phyloP scores from a whole-genome alignment of 1,139 yeast species.

The Arxiozyma telluris region DNA sequence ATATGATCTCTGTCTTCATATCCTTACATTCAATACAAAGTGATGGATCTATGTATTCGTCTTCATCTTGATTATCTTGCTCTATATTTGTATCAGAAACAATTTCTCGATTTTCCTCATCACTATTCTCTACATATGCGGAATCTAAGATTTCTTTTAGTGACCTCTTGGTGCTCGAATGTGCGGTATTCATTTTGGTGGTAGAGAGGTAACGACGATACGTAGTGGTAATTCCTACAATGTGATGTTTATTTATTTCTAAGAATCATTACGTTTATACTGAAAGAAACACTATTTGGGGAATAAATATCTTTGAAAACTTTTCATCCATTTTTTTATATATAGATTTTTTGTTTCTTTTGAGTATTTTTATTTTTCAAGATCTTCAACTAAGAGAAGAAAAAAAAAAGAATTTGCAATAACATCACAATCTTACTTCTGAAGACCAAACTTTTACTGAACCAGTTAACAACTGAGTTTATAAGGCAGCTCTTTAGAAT shows the following conservation, averaged over 20 bases:
- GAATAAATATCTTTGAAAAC: background rate
- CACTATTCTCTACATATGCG: constrained; percentile 27
- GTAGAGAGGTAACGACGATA: background rate
- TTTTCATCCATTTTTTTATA: background rate
- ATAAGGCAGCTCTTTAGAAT: background rate
- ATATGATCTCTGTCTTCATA: constrained; percentile 52
- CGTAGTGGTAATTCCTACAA: too few species aligned
- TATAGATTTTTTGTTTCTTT: background rate
- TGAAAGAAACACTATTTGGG: too few species aligned
- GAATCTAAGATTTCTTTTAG: constrained; percentile 29
- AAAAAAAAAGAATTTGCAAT: too few species aligned
- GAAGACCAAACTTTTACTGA: too few species aligned
- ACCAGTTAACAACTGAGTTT: background rate
- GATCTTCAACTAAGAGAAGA: background rate
- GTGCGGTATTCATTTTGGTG: background rate
- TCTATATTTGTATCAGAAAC: constrained; percentile 15
- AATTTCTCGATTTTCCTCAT: constrained; percentile 15
- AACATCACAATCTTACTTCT: too few species aligned
- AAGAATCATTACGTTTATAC: too few species aligned
- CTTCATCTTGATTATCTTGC: constrained; percentile 9
- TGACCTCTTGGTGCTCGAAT: constrained; percentile 20
- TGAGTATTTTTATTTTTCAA: background rate
- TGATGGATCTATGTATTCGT: constrained; percentile 29
- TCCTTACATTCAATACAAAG: constrained; percentile 62
- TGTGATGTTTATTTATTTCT: too few species aligned